Evolutionary conservation across 371 early-diverging fungal species (phyloP).

Genomic region (Astathelohania contejeani): DNA sequence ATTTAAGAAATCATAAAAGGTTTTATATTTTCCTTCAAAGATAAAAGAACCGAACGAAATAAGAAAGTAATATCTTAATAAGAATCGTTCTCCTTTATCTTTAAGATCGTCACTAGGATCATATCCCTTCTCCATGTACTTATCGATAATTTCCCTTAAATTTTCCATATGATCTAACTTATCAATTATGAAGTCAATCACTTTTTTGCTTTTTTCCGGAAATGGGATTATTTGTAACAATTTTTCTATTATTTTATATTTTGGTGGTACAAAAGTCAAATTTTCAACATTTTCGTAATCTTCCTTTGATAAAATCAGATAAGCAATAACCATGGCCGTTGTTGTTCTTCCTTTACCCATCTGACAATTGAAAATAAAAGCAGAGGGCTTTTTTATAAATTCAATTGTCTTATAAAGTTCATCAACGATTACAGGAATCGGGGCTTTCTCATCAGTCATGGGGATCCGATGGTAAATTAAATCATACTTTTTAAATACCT

Average conservation of each 20-base stretch:
- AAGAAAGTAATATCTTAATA: constrained; percentile 59
- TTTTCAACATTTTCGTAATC: constrained; percentile 38
- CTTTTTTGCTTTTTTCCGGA: constrained; percentile 57
- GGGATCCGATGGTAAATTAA: constrained; percentile 59
- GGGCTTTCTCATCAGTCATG: constrained; percentile 63
- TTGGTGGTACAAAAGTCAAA: constrained; percentile 54
- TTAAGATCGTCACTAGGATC: constrained; percentile 53
- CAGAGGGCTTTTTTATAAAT: constrained; percentile 49
- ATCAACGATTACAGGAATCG: constrained; percentile 62
- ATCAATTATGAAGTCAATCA: constrained; percentile 60
- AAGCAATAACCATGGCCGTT: constrained; percentile 58
- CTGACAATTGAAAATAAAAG: constrained; percentile 61
- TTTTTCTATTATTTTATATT: constrained; percentile 57
- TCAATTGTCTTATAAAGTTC: constrained; percentile 54
- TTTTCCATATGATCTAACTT: constrained; percentile 63
- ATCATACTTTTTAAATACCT: constrained; percentile 31
- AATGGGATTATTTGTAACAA: constrained; percentile 56
- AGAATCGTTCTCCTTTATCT: constrained; percentile 51
- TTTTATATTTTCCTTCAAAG: constrained; percentile 47
- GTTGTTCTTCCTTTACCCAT: constrained; percentile 68
- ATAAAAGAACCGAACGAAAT: constrained; percentile 60
- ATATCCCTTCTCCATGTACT: no score
- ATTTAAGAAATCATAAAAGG: constrained; percentile 53
- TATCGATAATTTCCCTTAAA: constrained; percentile 57
- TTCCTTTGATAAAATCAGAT: constrained; percentile 28